Percentiles rank a stretch among this genome's conserved stretches.
phyloP scores from a whole-genome alignment of 2,329 filamentous ascomycete species.

The Pseudogymnoascus sp. region DNA sequence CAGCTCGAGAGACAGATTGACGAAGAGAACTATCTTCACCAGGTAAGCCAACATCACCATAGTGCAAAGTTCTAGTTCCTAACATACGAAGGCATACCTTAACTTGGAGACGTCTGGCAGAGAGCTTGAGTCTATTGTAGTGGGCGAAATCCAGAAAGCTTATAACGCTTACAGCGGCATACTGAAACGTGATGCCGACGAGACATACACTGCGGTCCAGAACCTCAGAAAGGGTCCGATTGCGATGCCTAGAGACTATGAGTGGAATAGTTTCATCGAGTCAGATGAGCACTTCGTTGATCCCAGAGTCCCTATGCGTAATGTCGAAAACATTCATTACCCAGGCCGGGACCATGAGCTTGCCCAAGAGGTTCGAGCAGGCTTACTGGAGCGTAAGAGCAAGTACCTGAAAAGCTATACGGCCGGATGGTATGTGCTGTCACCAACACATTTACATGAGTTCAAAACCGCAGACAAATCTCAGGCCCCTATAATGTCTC shows the following conservation, averaged over 20 bases:
- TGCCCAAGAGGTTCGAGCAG: conserved; percentile 76
- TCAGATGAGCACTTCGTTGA: conserved; percentile 81
- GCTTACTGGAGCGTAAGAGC: conserved; percentile 92
- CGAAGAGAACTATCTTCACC: conserved; percentile 94
- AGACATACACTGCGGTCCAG: conserved; percentile 68
- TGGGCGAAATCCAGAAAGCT: conserved; percentile 95
- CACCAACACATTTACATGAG: conserved; percentile 93
- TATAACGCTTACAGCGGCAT: conserved; percentile 92
- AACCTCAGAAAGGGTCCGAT: conserved; percentile 77
- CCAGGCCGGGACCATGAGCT: conserved; percentile 78
- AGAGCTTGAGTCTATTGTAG: conserved; percentile 91
- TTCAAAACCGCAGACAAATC: conserved; percentile 97
- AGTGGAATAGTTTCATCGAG: conserved; percentile 78
- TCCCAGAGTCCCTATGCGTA: conserved; percentile 69
- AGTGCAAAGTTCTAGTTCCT: conserved; percentile 12
- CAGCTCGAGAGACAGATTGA: conserved; percentile 89
- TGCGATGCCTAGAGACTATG: conserved; percentile 86
- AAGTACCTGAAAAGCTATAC: conserved; percentile 98
- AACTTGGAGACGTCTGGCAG: conserved; percentile 91
- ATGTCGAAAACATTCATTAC: conserved; percentile 77
- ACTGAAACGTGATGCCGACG: conserved; percentile 81
- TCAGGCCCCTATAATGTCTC: conserved; percentile 88
- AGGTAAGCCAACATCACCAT: conserved; percentile 30
- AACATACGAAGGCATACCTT: conserved; percentile 62
- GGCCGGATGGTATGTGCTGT: conserved; percentile 64